Conservation (phyloP, 2,329 filamentous ascomycete genomes). For the Trichophaea hybrida region DNA sequence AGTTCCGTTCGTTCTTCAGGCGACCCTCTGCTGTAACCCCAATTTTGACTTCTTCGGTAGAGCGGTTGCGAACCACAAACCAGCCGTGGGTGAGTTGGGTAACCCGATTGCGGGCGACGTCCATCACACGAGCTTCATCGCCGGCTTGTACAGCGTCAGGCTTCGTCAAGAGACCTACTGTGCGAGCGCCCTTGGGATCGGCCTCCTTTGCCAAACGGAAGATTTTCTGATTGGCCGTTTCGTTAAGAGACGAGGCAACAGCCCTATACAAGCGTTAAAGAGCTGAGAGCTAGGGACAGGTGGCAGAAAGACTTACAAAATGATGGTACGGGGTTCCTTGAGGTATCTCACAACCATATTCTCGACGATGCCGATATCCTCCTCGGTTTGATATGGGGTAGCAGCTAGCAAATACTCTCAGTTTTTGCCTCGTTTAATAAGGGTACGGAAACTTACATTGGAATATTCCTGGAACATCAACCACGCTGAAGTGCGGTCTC, state of each 20-base stretch:
- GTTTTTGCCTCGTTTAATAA: background rate
- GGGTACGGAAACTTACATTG: conserved; percentile 20
- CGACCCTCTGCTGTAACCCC: conserved; percentile 21
- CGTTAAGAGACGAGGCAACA: conserved; percentile 22
- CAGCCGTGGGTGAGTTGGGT: conserved; percentile 24
- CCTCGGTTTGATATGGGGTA: conserved; percentile 23
- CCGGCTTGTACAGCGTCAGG: conserved; percentile 25
- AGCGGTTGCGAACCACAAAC: conserved; percentile 26
- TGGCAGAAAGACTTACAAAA: conserved; percentile 21
- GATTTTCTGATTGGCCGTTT: conserved; percentile 27
- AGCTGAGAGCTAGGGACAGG: background rate
- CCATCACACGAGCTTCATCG: conserved; percentile 21
- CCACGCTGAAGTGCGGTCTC: conserved; percentile 25
- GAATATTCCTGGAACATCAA: conserved; percentile 27
- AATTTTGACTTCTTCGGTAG: conserved; percentile 24
- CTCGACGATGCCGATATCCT: conserved; percentile 24
- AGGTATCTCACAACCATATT: conserved; percentile 24
- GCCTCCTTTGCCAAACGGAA: conserved; percentile 23
- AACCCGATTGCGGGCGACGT: conserved; percentile 16
- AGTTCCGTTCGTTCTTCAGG: conserved; percentile 21
- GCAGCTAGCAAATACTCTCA: conserved; percentile 12
- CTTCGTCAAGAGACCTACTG: conserved; percentile 27
- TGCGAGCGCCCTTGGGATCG: conserved; percentile 24
- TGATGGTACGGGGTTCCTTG: conserved; percentile 25
- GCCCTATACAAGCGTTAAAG: conserved; percentile 9